Conservation (phyloP, 2,329 filamentous ascomycete species). For the Cercospora janseana region DNA sequence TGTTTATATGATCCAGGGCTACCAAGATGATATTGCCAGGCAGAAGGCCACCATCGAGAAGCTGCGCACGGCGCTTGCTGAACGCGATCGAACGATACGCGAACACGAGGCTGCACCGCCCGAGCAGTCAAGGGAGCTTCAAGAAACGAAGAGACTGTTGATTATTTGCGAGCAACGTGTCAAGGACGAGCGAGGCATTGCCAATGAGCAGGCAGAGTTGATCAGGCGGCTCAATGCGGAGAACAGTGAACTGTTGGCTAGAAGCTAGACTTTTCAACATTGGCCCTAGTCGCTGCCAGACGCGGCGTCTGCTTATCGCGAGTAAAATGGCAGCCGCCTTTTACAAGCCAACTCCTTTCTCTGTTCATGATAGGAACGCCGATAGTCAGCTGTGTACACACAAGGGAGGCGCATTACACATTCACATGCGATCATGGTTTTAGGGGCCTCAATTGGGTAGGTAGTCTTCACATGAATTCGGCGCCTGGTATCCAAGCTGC, state of each 20-base stretch:
- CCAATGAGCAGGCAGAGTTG: constrained; percentile 17
- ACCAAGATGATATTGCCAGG: constrained; percentile 17
- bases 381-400: no score
- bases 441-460: no score
- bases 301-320: neutral
- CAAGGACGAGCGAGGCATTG: neutral
- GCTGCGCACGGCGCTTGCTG: neutral
- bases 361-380: no score
- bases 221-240: constrained; percentile 16
- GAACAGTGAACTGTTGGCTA: constrained; percentile 2
- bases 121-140: constrained; percentile 5
- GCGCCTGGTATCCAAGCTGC: no score
- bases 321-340: no score
- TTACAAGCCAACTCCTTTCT: no score
- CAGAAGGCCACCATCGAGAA: constrained; percentile 10
- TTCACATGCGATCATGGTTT: no score
- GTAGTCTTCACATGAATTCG: no score
- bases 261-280: no score
- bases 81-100: constrained; percentile 1
- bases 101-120: constrained; percentile 1
- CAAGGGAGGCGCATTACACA: no score
- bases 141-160: constrained; percentile 4
- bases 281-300: no score
- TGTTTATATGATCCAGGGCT: constrained; percentile 18
- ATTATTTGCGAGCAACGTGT: neutral